phyloP scores from a whole-genome alignment of 2,329 filamentous ascomycete species.

The Cryphonectria radicalis region DNA sequence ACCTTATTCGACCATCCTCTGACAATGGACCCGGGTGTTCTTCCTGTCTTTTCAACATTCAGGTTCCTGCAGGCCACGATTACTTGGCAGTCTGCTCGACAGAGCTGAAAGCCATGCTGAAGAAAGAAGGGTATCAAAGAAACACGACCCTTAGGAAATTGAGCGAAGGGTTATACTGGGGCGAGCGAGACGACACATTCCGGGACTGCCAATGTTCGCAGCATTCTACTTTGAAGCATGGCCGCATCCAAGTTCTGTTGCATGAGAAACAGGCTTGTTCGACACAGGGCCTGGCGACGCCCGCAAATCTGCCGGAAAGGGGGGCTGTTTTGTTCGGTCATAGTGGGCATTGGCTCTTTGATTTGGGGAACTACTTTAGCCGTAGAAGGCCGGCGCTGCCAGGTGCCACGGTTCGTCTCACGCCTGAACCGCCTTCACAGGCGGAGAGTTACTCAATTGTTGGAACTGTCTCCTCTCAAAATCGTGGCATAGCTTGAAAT shows the following conservation, averaged over 20 bases:
- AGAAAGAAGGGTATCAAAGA: constrained; percentile 25
- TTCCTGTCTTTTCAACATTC: constrained; percentile 2
- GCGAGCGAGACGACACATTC: constrained; percentile 27
- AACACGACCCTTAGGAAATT: too few species aligned
- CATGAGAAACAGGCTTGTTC: neutral
- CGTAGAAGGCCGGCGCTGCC: neutral
- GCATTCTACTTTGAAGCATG: neutral
- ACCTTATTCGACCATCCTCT: constrained; percentile 27
- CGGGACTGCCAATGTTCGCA: constrained; percentile 25
- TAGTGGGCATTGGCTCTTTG: constrained; percentile 22
- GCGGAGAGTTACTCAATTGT: neutral
- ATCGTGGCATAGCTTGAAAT: too few species aligned
- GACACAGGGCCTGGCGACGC: constrained; percentile 17
- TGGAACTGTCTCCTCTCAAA: too few species aligned
- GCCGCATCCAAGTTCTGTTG: constrained; percentile 16
- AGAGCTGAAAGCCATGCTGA: constrained; percentile 25
- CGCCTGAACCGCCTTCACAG: neutral
- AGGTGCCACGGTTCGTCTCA: neutral
- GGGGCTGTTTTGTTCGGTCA: constrained; percentile 32
- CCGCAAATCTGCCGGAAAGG: neutral
- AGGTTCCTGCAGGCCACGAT: constrained; percentile 21
- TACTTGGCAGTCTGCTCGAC: constrained; percentile 26
- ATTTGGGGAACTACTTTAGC: constrained; percentile 13
- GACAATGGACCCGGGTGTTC: neutral
- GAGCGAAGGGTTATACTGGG: constrained; percentile 31